Evolutionary conservation across 352 stramenopile species (phyloP).

Genomic region (Globisporangium parvum): DNA sequence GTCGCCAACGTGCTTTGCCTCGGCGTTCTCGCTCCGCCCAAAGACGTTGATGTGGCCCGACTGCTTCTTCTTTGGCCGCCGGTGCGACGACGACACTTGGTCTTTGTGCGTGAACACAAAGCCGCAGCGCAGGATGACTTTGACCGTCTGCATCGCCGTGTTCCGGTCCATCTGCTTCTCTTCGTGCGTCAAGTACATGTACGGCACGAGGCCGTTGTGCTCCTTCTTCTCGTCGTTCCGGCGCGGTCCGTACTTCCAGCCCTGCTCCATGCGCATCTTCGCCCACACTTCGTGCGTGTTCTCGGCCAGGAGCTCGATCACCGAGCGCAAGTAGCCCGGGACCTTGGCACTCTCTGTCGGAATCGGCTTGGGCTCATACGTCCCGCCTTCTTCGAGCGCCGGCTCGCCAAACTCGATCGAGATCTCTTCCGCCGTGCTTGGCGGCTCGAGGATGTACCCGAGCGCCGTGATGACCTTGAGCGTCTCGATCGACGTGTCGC

Average conservation of each 20-base stretch:
- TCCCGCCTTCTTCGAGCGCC: conserved; percentile 36
- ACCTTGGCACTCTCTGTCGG: conserved; percentile 59
- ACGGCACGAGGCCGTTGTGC: conserved; percentile 72
- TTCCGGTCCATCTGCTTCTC: conserved; percentile 85
- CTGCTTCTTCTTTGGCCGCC: conserved; percentile 28
- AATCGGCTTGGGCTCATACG: conserved; percentile 60
- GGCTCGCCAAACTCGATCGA: conserved; percentile 53
- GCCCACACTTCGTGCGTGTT: conserved; percentile 84
- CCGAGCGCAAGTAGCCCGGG: conserved; percentile 43
- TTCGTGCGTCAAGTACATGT: conserved; percentile 71
- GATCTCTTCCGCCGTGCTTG: conserved; percentile 37
- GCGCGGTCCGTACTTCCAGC: conserved; percentile 66
- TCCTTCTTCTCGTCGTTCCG: conserved; percentile 62
- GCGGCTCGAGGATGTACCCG: conserved; percentile 63
- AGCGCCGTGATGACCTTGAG: conserved; percentile 76
- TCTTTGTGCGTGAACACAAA: conserved; percentile 66
- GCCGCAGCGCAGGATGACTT: conserved; percentile 67
- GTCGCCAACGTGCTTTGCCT: conserved; percentile 45
- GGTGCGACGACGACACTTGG: conserved; percentile 23
- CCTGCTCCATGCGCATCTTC: conserved; percentile 73
- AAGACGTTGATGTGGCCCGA: conserved; percentile 45
- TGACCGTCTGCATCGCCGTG: conserved; percentile 78
- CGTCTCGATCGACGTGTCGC: conserved; percentile 70
- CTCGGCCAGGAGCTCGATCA: conserved; percentile 70
- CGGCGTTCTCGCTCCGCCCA: conserved; percentile 59